These are phyloP conservation scores for Rhododendron griersonianum DNA, from an alignment of 148 eudicot species.

Conservation along the genomic window DNA sequence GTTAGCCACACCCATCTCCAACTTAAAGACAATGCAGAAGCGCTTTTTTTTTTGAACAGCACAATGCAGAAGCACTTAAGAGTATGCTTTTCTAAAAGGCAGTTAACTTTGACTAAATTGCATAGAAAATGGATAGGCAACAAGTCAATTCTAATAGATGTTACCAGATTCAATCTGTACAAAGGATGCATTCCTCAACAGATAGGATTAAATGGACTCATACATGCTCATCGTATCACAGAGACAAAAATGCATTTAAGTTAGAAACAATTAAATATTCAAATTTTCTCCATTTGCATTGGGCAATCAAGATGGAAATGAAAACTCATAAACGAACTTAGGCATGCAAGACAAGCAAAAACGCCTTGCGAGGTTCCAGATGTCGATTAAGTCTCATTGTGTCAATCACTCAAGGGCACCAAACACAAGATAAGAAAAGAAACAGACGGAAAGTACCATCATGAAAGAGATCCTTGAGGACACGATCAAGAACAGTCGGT, in stretches of 20 bases:
- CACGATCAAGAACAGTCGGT: slow-evolving; percentile 92
- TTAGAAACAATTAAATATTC: neutral
- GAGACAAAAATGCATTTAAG: neutral
- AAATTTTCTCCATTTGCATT: neutral
- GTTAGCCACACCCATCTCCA: neutral
- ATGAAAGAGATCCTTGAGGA: slow-evolving; percentile 85
- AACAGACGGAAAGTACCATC: slow-evolving; percentile 43
- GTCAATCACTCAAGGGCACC: neutral
- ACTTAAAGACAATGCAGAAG: neutral
- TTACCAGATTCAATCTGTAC: neutral
- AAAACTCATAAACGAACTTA: neutral
- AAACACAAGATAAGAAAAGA: neutral
- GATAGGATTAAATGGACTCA: neutral
- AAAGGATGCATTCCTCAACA: neutral
- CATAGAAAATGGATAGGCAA: neutral
- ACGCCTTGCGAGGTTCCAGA: neutral
- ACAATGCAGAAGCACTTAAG: neutral
- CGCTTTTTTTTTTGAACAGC: too few relatives aligned
- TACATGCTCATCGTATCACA: neutral
- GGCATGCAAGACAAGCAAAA: neutral
- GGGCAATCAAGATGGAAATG: neutral
- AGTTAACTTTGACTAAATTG: neutral
- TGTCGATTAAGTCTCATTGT: neutral
- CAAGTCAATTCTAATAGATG: neutral
- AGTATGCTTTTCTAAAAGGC: neutral